phyloP scores from a whole-genome alignment of 1,284 basidiomycete species.

The Ustilago sp. region DNA sequence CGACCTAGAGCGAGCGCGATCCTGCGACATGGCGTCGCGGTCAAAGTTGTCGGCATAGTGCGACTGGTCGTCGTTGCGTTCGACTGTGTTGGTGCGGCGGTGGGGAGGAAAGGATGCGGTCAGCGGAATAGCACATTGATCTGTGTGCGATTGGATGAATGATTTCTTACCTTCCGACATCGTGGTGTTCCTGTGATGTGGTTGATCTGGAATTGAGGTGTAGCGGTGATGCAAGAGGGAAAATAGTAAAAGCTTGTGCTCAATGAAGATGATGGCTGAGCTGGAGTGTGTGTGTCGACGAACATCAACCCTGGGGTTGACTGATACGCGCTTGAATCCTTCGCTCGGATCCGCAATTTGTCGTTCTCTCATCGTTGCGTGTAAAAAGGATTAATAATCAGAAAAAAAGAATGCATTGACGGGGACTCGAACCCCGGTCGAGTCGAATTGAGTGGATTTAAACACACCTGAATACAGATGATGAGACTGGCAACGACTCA shows the following conservation, averaged over 20 bases:
- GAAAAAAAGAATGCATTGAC: slow-evolving; percentile 52
- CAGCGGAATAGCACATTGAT: not conserved
- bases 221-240: not conserved
- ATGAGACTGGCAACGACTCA: slow-evolving; percentile 52
- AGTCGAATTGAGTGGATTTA: slow-evolving; percentile 40
- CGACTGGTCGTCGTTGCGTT: slow-evolving; percentile 40
- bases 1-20: slow-evolving; percentile 46
- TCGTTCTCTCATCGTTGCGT: not conserved
- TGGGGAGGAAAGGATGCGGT: not conserved
- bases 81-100: slow-evolving; percentile 12
- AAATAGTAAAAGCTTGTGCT: not conserved
- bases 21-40: slow-evolving; percentile 44
- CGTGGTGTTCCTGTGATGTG: not conserved
- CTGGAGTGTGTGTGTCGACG: not conserved
- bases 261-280: not conserved
- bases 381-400: not conserved
- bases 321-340: not conserved
- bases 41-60: slow-evolving; percentile 41
- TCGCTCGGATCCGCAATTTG: slow-evolving; percentile 21
- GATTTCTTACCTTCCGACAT: slow-evolving; percentile 45
- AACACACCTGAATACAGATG: slow-evolving; percentile 13
- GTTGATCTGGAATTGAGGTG: not conserved
- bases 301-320: not conserved
- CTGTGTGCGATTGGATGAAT: not conserved
- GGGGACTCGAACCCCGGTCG: slow-evolving; percentile 61